Base-by-base conservation (phyloP, 495 filamentous ascomycete species). In the Podospora bellae-mahoneyi region DNA sequence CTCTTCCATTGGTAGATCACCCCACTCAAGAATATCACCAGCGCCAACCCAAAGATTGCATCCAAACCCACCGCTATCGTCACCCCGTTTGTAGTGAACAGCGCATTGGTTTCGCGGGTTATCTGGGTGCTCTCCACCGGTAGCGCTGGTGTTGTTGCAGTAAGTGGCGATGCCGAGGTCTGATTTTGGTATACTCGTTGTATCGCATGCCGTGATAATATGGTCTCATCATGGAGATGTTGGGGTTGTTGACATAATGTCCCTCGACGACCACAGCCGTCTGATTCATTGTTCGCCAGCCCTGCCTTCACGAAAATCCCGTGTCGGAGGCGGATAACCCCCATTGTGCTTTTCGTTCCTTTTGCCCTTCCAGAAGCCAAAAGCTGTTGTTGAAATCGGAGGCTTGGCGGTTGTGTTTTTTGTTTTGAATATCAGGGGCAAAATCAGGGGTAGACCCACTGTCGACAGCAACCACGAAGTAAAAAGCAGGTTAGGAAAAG, bases 1-100 rank as follows among this genome's bases (percentile, higher is more conserved):
- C 30, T 57, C 53, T 54, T 65, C 64, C 55, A 34, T 7, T 65
- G 44, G 30, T 57, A 65, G 19, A 65, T 57, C 13, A 57, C 48
- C 23, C 53, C 48, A 55, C 20, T 23, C n/a, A 65, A n/a, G 26
- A 65, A 65, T 10, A 58, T 20, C 7, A 65, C 26, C 44, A 65
- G 64, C 28, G 57, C 27, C 27, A 65, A 13, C 9, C 48, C 64
- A 65, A 56, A 65, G 2, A 39, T n/a, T 32, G 64, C 64, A 32
- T 58, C 64, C 16, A 65, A 10, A 4, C 53, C 64, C 4, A 26
- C 55, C 6, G 64, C 64, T 54, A 65, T 65, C 6, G 18, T 30
- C 9, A 65, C 48, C 5, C 30, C 61, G 16, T 30, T 61, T 5
- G 23, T 30, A 30, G 20, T 61, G 59, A 30, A 18, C 16, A 28